Evolutionary conservation across 148 eudicot genomes (phyloP).

Genomic region (Vaccinium vitisidaea): DNA sequence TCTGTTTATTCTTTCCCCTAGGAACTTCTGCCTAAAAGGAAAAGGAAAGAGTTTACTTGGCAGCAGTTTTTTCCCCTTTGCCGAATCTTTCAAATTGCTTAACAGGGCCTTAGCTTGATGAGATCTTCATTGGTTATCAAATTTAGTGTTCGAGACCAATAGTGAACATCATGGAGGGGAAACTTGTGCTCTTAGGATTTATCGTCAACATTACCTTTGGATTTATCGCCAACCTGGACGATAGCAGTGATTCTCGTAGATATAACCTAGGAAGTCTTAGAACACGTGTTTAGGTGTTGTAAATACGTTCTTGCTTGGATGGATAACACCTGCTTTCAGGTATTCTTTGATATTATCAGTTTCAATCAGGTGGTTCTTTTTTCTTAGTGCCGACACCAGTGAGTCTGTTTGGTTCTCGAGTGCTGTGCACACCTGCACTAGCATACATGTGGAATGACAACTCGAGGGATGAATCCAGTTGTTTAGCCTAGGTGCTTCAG

Average conservation of each 20-base stretch:
- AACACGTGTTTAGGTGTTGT: background rate
- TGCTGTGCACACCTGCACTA: background rate
- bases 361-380: background rate
- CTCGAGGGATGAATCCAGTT: background rate
- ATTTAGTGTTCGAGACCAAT: background rate
- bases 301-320: conserved; percentile 8
- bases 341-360: background rate
- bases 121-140: background rate
- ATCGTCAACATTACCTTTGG: background rate
- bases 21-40: background rate
- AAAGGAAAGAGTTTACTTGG: background rate
- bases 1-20: background rate
- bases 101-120: background rate
- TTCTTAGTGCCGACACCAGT: background rate
- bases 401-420: conserved; percentile 2
- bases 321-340: background rate
- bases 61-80: background rate
- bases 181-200: background rate
- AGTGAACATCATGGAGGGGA: background rate
- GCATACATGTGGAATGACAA: background rate
- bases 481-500: background rate
- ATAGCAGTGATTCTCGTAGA: background rate
- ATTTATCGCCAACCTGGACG: background rate
- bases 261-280: background rate
- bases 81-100: background rate